Evolutionary conservation across 352 stramenopile genomes (phyloP).

Genomic region (Blastocystis sp.): DNA sequence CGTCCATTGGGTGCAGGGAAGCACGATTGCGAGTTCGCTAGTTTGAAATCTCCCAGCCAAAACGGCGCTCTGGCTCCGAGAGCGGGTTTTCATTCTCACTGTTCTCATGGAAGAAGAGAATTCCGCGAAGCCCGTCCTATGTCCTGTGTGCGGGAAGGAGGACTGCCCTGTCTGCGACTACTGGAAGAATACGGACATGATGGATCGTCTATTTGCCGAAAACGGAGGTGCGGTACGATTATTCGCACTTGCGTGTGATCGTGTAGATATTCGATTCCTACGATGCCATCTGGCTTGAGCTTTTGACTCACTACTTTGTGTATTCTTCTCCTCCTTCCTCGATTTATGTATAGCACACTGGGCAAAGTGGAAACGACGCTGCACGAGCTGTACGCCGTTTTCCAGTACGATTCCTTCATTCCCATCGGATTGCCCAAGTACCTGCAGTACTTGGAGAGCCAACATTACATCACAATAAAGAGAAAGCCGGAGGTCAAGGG

Average conservation of each 20-base stretch:
- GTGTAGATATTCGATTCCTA: slow-evolving; percentile 17
- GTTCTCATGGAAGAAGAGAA: background rate
- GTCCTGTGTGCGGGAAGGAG: slow-evolving; percentile 6
- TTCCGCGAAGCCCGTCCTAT: background rate
- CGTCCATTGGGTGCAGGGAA: background rate
- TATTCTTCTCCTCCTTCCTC: background rate
- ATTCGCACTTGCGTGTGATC: background rate
- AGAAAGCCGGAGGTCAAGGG: slow-evolving; percentile 6
- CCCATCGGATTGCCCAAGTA: background rate
- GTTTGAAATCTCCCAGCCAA: background rate
- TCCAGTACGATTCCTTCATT: slow-evolving; percentile 12
- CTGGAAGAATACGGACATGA: slow-evolving; percentile 9
- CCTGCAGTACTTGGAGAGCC: background rate
- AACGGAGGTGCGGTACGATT: slow-evolving; percentile 9
- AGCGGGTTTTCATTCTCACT: background rate
- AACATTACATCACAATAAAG: background rate
- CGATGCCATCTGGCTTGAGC: slow-evolving; percentile 39
- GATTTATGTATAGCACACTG: background rate
- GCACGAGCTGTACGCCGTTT: background rate
- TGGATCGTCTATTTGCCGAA: slow-evolving; percentile 17
- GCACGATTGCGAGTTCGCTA: background rate
- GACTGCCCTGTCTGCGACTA: slow-evolving; percentile 2
- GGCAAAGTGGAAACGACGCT: slow-evolving; percentile 3
- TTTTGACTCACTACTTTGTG: slow-evolving; percentile 54
- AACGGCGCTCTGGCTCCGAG: background rate